Conservation (phyloP, 1,284 basidiomycete genomes). For the Heimioporus punctisporus region DNA sequence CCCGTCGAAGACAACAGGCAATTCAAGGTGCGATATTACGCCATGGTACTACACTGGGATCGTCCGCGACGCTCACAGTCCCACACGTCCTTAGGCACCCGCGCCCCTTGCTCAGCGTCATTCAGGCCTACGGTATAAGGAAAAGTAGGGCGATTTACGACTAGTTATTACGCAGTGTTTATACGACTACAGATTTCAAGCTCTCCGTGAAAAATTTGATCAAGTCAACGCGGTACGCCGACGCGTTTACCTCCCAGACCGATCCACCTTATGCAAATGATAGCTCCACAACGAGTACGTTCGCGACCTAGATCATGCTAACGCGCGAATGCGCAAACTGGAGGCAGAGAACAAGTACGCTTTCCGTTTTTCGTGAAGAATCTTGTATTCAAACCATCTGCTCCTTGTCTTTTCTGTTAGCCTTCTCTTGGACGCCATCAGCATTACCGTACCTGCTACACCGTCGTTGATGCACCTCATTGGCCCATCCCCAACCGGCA, state of each 20-base stretch:
- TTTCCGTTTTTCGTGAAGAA: neutral
- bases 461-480: slow-evolving; percentile 33
- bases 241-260: neutral
- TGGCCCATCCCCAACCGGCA: slow-evolving; percentile 28
- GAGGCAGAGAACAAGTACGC: slow-evolving; percentile 61
- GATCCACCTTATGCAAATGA: neutral
- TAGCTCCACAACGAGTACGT: slow-evolving; percentile 47
- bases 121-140: slow-evolving; percentile 30
- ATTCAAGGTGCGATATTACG: slow-evolving; percentile 22
- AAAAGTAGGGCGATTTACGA: slow-evolving; percentile 27
- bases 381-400: too few relatives aligned
- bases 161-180: too few relatives aligned
- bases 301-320: slow-evolving; percentile 48
- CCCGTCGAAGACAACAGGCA: slow-evolving; percentile 20
- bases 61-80: too few relatives aligned
- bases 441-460: slow-evolving; percentile 30
- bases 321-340: slow-evolving; percentile 50
- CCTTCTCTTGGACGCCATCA: slow-evolving; percentile 36
- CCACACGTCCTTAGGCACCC: too few relatives aligned
- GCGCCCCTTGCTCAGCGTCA: slow-evolving; percentile 14
- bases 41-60: too few relatives aligned
- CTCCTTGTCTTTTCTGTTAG: slow-evolving; percentile 7
- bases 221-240: slow-evolving; percentile 48
- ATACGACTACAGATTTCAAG: slow-evolving; percentile 44
- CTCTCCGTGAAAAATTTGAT: slow-evolving; percentile 55